Conservation (phyloP, 441 rosid genomes). For the Daphne laureola region DNA sequence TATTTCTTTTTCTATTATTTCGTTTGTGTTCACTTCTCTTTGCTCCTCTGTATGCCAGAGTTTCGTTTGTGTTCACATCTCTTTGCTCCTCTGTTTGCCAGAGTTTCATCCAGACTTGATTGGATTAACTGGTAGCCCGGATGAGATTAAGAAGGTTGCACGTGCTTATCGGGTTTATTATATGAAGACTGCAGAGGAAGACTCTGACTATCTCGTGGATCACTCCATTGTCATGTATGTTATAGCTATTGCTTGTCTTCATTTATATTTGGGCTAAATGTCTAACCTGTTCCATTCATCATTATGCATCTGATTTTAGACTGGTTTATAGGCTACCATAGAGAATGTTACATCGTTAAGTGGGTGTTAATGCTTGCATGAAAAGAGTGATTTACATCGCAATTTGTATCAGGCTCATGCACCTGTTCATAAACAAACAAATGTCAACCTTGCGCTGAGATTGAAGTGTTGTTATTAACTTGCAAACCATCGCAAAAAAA, state of each 20-base stretch:
- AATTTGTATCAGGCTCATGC: no score
- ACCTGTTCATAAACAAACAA: no score
- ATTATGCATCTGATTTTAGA: no score
- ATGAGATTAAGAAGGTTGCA: conserved; percentile 72
- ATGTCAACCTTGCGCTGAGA: no score
- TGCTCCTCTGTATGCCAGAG: conserved; percentile 30
- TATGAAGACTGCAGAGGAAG: conserved; percentile 94
- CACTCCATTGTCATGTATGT: conserved; percentile 94
- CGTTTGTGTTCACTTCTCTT: neutral
- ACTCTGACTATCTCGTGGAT: conserved; percentile 95
- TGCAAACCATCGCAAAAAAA: no score
- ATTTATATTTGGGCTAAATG: no score
- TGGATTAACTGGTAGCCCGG: conserved; percentile 77
- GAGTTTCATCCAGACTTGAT: conserved; percentile 85
- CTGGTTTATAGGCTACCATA: no score
- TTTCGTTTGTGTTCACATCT: conserved; percentile 26
- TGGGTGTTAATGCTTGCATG: no score
- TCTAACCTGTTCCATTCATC: no score
- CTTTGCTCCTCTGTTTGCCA: conserved; percentile 14
- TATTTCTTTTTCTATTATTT: neutral
- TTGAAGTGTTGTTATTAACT: no score
- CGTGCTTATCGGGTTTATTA: conserved; percentile 89
- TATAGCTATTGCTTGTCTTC: conserved; percentile 2
- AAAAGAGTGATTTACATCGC: no score
- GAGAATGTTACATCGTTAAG: no score